Base-by-base conservation (phyloP, 2,329 filamentous ascomycete species). In the Botrytis sinoallii region DNA sequence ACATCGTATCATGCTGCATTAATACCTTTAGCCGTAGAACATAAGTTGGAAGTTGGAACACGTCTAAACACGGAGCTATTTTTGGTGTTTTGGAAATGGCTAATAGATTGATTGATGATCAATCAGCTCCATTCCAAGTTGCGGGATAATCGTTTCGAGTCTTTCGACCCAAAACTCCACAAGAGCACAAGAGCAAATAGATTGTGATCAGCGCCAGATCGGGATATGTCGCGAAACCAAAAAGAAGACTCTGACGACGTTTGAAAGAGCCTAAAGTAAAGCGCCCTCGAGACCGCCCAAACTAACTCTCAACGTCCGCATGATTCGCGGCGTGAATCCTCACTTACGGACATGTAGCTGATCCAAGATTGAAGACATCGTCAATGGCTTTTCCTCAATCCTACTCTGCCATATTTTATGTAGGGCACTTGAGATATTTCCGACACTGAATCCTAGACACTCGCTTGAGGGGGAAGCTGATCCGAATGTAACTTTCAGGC, bases 401-500 rank as follows among this genome's bases (percentile, higher is more conserved):
- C 40, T 70, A 35, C 67, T 22, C 38, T 59, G 7, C 38, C 35
- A 29, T 35, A 25, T 60, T 35, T 59, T 70, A 68, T 46, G 46
- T 40, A 68, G 46, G 25, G 46, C 38, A 52, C 48, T 67, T n/a
- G 32, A 55, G 46, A 67, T 44, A 59, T 44, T 44, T 59, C 38
- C 67, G 38, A 70, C 35, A 60, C 18, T 32, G 38, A 44, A 60
- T 10, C 67, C 67, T 35, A 70, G 38, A 60, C 48, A 60, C 57
- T 70, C 66, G 66, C 52, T 70, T 44, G 40, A 59, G 38, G 46
- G 40, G 70, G 60, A 66, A 71, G 42, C 35, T 71, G 59, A 55
- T 71, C 60, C 70, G 70, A 71, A 71, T 63, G 69, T 40, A 63
- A 71, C 69, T 64, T 35, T 14, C 46, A 68, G 25, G 65, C 65